phyloP scores from a whole-genome alignment of 2,329 filamentous ascomycete species.

The Fusarium citri region DNA sequence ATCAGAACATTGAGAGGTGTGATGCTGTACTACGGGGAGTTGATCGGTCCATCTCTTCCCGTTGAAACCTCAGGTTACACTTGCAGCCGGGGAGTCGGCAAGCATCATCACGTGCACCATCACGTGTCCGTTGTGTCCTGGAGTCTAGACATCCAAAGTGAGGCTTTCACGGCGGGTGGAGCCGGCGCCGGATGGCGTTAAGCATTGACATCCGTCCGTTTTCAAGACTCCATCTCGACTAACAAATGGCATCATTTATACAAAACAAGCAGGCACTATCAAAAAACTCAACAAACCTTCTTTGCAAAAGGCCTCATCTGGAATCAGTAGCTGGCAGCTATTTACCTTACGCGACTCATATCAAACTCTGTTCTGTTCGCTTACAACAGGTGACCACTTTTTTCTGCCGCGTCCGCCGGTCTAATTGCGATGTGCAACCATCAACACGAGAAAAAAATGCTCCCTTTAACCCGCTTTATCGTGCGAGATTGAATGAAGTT shows the following conservation, averaged over 20 bases:
- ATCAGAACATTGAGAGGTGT: background rate
- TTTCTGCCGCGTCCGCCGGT: background rate
- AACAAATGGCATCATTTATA: conserved; percentile 16
- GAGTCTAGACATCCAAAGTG: too few species aligned
- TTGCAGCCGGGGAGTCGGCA: background rate
- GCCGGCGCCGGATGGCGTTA: conserved; percentile 10
- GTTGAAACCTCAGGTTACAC: background rate
- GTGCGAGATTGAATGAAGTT: conserved; percentile 29
- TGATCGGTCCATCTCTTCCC: conserved; percentile 10
- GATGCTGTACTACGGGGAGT: conserved; percentile 17
- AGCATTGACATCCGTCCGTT: conserved; percentile 5
- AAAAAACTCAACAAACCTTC: conserved; percentile 9
- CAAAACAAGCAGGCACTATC: background rate
- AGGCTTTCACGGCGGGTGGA: background rate
- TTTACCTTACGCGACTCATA: conserved; percentile 20
- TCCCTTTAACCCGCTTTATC: conserved; percentile 24
- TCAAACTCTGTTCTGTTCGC: conserved; percentile 7
- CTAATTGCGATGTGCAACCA: conserved; percentile 35
- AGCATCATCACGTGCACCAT: background rate
- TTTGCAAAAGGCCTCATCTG: background rate
- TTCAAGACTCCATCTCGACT: background rate
- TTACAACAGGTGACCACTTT: conserved; percentile 6
- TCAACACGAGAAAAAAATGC: conserved; percentile 28
- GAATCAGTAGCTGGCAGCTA: background rate
- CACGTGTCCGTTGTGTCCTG: background rate